These are phyloP conservation scores for Sinapis alba DNA, from an alignment of 441 rosid species.

Conservation along the genomic window DNA sequence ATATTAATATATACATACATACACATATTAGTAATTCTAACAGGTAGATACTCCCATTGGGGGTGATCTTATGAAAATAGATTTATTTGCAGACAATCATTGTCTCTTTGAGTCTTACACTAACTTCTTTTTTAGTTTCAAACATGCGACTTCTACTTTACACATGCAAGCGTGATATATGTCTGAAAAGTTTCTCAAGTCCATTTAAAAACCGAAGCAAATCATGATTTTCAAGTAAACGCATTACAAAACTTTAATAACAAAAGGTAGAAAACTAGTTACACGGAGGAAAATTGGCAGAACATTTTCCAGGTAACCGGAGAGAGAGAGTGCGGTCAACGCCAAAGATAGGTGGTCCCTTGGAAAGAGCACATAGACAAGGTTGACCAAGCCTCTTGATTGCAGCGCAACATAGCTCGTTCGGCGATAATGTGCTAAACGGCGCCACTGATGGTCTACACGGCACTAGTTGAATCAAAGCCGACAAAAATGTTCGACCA, in stretches of 20 bases:
- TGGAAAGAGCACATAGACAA: constrained; percentile 60
- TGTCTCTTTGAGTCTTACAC: background rate
- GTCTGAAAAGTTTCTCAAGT: background rate
- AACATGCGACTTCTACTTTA: background rate
- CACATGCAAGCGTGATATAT: background rate
- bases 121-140: background rate
- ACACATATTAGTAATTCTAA: too few relatives aligned
- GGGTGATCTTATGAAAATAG: background rate
- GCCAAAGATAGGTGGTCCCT: constrained; percentile 86
- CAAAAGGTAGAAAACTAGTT: background rate
- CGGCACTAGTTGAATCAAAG: constrained; percentile 86
- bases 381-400: constrained; percentile 71
- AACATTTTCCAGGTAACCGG: constrained; percentile 82
- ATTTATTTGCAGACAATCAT: background rate
- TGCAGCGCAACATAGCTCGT: constrained; percentile 73
- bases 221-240: background rate
- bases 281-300: constrained; percentile 88
- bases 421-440: constrained; percentile 78
- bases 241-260: background rate
- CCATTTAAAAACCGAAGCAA: background rate
- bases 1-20: too few relatives aligned
- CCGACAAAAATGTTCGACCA: constrained; percentile 71
- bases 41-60: too few relatives aligned
- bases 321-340: constrained; percentile 80
- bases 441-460: constrained; percentile 90